Evolutionary conservation across 495 filamentous ascomycete genomes (phyloP), one percentile per base, ranked within the genome.

Genomic region (Neurospora sp.): DNA sequence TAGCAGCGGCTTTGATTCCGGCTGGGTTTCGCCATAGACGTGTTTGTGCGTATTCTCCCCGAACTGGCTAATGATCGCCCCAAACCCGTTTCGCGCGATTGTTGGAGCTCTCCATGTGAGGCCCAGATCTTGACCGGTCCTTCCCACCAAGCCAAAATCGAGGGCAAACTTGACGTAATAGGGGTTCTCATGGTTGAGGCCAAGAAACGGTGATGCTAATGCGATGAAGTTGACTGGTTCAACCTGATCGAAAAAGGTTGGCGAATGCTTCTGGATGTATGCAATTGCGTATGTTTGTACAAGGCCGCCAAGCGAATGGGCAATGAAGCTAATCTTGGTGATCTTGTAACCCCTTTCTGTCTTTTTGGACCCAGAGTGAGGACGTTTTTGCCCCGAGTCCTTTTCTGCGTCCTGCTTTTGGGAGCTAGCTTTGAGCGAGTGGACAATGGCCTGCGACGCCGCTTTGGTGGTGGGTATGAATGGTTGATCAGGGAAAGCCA

Each of bases 161-260:
- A 99, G 85, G 3, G 96, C 96, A 81, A 98, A 98, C 73, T 94
- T 96, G 77, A 99, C 93, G 81, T 99, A 98, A 69, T 98, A 83
- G 0, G 96, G 96, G 73, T 99, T 99, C 78, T 99, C 96, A 79
- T 99, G 97, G 81, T 94, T 98, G 69, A 99, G 87, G 0, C 96
- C 96, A 5, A 99, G 83, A 74, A 98, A 93, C 0, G 96, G 96
- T 7, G 93, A 90, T 37, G 96, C 95, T 70, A 99, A 82, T n/a
- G 92, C 85, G 73, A 99, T 92, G 77, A 99, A 99, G 78, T 97
- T 98, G 79, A 98, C 86, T 0, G 96, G 96, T 75, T 88, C 89
- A 75, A 97, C 96, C 3, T 89, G 83, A 38, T 94, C 88, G 76
- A 98, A 99, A 79, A 99, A 98, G 31, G 89, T 84, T 0, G 96